Percentiles rank a stretch among this genome's conserved stretches.
These are phyloP conservation scores for Trichosporon coremiiforme DNA, from an alignment of 1,284 basidiomycete species.

Conservation along the genomic window DNA sequence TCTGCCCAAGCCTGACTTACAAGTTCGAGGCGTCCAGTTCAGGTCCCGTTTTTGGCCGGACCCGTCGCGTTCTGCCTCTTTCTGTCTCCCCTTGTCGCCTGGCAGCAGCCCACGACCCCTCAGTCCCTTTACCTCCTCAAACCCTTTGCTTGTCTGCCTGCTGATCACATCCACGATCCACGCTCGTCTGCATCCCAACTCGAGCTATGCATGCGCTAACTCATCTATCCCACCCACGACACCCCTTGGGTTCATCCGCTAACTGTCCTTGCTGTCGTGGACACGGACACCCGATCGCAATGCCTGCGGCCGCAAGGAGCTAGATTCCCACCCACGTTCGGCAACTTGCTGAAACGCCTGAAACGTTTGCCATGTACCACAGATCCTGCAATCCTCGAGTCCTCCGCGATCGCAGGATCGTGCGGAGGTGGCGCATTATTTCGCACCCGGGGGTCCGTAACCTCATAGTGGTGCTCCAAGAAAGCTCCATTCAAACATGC, in stretches of 20 bases:
- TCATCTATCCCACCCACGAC: too few species aligned
- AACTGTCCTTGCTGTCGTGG: neutral
- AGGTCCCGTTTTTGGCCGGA: neutral
- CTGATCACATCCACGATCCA: neutral
- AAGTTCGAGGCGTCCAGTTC: neutral
- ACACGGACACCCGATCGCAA: neutral
- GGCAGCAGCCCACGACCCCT: too few species aligned
- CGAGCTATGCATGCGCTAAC: neutral
- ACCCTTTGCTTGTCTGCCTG: neutral
- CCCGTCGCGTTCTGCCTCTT: neutral
- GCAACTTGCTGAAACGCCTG: conserved; percentile 7
- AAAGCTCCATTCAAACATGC: too few species aligned
- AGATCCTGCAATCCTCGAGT: too few species aligned
- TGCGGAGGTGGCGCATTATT: neutral
- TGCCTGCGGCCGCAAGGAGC: neutral
- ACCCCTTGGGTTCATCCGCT: too few species aligned
- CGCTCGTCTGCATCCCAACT: too few species aligned
- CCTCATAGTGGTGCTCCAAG: neutral
- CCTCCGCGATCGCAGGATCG: too few species aligned
- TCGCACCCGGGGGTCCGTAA: neutral
- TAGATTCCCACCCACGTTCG: conserved; percentile 3
- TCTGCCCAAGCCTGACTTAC: too few species aligned
- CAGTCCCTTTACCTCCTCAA: neutral
- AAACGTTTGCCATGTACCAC: neutral
- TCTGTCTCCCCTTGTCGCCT: neutral